Base-by-base conservation (phyloP, 1,284 basidiomycete genomes). In the Naganishia sp. region DNA sequence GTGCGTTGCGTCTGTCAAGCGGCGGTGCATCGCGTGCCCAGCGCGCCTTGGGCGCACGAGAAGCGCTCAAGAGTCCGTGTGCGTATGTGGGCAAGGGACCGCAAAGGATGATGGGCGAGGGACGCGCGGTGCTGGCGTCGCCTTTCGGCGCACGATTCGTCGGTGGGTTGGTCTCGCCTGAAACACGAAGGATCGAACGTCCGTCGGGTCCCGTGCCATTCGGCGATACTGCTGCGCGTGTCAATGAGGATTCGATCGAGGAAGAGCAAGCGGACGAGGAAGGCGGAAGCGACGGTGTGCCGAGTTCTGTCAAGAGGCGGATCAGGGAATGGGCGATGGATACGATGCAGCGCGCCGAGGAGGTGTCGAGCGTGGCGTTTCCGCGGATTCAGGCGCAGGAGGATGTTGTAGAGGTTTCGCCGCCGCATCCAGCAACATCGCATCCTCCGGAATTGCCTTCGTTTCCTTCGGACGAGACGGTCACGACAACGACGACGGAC, bases 301-400 rank as follows among this genome's bases (percentile, higher is more conserved):
- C 39, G n/a, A 47, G 28, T 39, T 47, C 43, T 1, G 56, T 49
- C 18, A 58, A 58, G 56, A 47, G 23, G n/a, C 28, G 56, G 56
- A 58, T 58, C 56, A 46, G 56, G 43, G 35, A 49, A 25, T 58
- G 56, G 56, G 56, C 56, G 6, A 58, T 58, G 56, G 56, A 58
- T 39, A 58, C 56, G 56, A 58, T 58, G 56, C 45, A 58, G 43
- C 56, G 56, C 28, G 56, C 56, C 31, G 28, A 25, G 21, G 17
- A 47, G 6, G 32, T 31, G 9, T 35, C 50, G 13, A 31, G 54
- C 7, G 28, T 52, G 18, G 4, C 58, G 10, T 61, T 61, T n/a
- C 47, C 49, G 45, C n/a, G n/a, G 13, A 50, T 50, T 13, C n/a
- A 21, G 47, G 15, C 28, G 4, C 31, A 53, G 18, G 32, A 53